These are phyloP conservation scores for Lathyrus tuberosus DNA, from an alignment of 306 rosid species.

Conservation along the genomic window DNA sequence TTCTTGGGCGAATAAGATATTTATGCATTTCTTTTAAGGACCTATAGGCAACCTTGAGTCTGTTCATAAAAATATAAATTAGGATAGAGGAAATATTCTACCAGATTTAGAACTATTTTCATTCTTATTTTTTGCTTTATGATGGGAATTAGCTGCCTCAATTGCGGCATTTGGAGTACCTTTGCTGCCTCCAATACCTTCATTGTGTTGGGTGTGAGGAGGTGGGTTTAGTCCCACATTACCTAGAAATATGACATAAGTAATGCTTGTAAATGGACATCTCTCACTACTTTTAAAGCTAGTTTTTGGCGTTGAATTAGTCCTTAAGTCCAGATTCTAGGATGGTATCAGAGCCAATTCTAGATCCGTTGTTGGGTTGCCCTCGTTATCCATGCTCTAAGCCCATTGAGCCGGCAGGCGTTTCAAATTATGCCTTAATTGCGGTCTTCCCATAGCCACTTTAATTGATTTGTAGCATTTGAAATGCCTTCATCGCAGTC, in stretches of 20 bases:
- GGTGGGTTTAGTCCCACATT: background rate
- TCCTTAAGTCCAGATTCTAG: background rate
- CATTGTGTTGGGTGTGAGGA: background rate
- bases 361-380: background rate
- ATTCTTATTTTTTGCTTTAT: constrained; percentile 8
- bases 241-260: background rate
- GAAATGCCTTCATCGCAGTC: too few relatives aligned
- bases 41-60: background rate
- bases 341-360: background rate
- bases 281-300: background rate
- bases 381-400: background rate
- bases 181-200: background rate
- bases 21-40: too few relatives aligned
- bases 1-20: too few relatives aligned
- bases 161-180: background rate
- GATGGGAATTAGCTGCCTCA: background rate
- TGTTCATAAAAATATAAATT: constrained; percentile 2
- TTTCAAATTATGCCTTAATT: too few relatives aligned
- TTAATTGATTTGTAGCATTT: too few relatives aligned
- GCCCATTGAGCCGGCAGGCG: background rate
- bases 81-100: constrained; percentile 8
- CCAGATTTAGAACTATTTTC: background rate
- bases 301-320: background rate
- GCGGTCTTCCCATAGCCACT: too few relatives aligned
- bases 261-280: background rate